Base-by-base conservation (phyloP, 441 rosid species). In the Metrosideros polymorpha region DNA sequence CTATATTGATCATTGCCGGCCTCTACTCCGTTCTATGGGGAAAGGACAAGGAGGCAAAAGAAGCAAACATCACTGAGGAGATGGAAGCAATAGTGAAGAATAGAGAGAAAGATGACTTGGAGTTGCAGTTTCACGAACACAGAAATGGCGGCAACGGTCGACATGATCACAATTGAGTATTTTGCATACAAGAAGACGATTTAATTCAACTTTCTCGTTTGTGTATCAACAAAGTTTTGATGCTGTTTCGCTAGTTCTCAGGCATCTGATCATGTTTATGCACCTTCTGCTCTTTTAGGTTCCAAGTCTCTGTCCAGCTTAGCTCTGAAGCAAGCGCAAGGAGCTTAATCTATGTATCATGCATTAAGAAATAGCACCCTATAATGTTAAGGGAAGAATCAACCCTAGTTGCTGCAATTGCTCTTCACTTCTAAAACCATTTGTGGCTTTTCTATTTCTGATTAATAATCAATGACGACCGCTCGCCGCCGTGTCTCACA, bases 11-110 rank as follows among this genome's bases (percentile, higher is more conserved):
- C 18, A 91, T 97, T 43, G 90, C 83, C 6, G 99, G 99, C 22
- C 93, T 95, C 7, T 96, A 95, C 57, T 93, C 92, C 1, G 99
- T 97, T 50, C 92, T 97, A 6, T 97, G 99, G 99, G 99, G 99
- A 29, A 97, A 96, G 88, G 95, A 93, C 61, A 91, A 85, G 90
- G 99, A 97, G 91, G 53, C 61, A 47, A 91, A 86, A 27, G 90
- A 82, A 32, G 54, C 32, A 15, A 83, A 77, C 35, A 77, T 13
- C 39, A 71, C 43, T 5, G 83, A 89, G 83, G 91, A 83, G 53
- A 87, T 61, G 82, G 79, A 89, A 86, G 88, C 52, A 71, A 15
- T 17, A 10, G 47, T 12, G 47, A 10, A 71, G 47, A 71, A 22
- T 5, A 71, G 79, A 39, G 79, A 71, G 47, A 71, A 39, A 71